phyloP scores from a whole-genome alignment of 495 filamentous ascomycete genomes.

The Neurospora terricola region DNA sequence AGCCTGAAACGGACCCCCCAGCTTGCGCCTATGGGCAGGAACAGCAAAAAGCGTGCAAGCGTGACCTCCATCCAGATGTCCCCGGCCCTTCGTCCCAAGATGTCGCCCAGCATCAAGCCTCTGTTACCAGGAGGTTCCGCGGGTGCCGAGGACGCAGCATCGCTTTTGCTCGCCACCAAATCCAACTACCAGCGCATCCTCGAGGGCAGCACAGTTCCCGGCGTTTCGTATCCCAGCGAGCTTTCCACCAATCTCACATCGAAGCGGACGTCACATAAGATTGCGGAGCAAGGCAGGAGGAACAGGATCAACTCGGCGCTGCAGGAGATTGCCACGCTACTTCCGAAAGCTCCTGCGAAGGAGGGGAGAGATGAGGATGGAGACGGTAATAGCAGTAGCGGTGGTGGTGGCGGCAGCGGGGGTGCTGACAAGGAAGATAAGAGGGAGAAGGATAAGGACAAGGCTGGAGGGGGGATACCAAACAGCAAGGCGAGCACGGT shows the following conservation, averaged over 20 bases:
- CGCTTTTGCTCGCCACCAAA: conserved; percentile 79
- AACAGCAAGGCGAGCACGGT: conserved; percentile 95
- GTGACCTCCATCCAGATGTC: conserved; percentile 64
- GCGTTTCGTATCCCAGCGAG: conserved; percentile 82
- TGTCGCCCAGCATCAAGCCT: conserved; percentile 91
- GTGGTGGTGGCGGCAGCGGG: not conserved
- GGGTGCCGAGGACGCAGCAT: conserved; percentile 56
- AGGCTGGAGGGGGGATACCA: conserved; percentile 29
- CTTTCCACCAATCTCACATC: conserved; percentile 88
- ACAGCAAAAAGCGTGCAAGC: conserved; percentile 63
- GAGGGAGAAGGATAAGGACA: conserved; percentile 29
- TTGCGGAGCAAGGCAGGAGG: conserved; percentile 89
- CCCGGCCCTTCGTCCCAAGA: conserved; percentile 81
- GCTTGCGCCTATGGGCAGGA: conserved; percentile 25
- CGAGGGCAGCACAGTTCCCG: conserved; percentile 81
- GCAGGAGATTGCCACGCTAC: conserved; percentile 77
- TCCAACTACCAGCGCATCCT: conserved; percentile 98
- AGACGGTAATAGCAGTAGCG: conserved; percentile 29
- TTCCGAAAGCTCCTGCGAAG: conserved; percentile 45
- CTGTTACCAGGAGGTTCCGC: conserved; percentile 56
- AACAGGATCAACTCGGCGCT: conserved; percentile 93
- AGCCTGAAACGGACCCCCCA: conserved; percentile 35
- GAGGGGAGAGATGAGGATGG: conserved; percentile 31
- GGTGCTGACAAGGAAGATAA: conserved; percentile 15
- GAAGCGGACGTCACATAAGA: conserved; percentile 95